Conservation (phyloP, 2,329 filamentous ascomycete genomes). For the Lachnellula willkommii region DNA sequence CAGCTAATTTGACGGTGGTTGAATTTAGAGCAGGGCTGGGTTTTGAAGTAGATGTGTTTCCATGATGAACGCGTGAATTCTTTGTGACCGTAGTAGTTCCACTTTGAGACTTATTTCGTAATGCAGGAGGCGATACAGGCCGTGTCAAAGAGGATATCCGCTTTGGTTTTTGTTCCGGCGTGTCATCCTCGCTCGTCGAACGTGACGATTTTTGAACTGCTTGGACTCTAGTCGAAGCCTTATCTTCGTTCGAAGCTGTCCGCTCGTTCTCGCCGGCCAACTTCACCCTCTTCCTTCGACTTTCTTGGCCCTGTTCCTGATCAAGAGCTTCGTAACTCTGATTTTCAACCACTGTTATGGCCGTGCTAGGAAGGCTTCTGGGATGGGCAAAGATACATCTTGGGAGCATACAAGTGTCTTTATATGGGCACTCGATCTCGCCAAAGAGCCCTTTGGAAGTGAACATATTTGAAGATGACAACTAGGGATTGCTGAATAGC, state of each 20-base stretch:
- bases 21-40: constrained; percentile 4
- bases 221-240: neutral
- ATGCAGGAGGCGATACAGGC: neutral
- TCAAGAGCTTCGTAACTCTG: neutral
- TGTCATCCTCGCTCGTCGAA: neutral
- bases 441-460: constrained; percentile 30
- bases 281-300: constrained; percentile 32
- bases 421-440: constrained; percentile 27
- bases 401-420: constrained; percentile 29
- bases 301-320: constrained; percentile 25
- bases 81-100: neutral
- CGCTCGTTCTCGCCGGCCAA: constrained; percentile 13
- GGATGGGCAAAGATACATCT: constrained; percentile 31
- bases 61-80: constrained; percentile 4
- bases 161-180: neutral
- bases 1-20: constrained; percentile 10
- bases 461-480: constrained; percentile 35
- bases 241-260: neutral
- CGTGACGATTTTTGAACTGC: neutral
- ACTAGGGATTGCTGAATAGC: constrained; percentile 16
- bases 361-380: neutral
- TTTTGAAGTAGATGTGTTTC: constrained; percentile 2
- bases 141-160: constrained; percentile 1
- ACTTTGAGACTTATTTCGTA: constrained; percentile 10
- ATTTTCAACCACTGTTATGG: neutral